Percentiles rank a stretch among this genome's conserved stretches.
Conservation (phyloP, 2,329 filamentous ascomycete genomes). For the Eutypella sp. region DNA sequence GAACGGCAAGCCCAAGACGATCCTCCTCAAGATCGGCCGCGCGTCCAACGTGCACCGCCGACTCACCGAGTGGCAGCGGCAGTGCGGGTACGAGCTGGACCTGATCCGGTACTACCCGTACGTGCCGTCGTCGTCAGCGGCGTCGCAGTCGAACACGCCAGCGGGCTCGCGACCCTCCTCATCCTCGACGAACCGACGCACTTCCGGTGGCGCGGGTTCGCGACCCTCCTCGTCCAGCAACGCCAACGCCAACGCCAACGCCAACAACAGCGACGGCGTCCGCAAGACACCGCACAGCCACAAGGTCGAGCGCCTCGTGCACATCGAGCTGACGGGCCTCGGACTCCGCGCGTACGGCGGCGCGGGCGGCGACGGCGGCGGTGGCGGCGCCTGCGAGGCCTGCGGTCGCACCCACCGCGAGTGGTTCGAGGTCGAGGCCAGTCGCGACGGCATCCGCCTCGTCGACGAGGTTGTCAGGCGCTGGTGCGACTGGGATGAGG, state of each 20-base stretch:
- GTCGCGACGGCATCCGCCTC: conserved; percentile 61
- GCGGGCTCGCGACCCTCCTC: too few relatives aligned
- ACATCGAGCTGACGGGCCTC: conserved; percentile 74
- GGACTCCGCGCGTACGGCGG: conserved; percentile 47
- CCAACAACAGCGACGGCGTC: not conserved
- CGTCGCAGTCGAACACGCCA: conserved; percentile 28
- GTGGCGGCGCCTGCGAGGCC: conserved; percentile 60
- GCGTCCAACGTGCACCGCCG: conserved; percentile 82
- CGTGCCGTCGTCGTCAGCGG: conserved; percentile 35
- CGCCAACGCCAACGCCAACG: too few relatives aligned
- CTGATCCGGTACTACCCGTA: conserved; percentile 92
- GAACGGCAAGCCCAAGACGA: conserved; percentile 45
- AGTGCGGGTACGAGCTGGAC: conserved; percentile 85
- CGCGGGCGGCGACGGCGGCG: conserved; percentile 68
- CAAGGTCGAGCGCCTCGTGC: conserved; percentile 83
- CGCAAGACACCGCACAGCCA: conserved; percentile 80
- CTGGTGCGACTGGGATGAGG: conserved; percentile 83
- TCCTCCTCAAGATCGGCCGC: conserved; percentile 62
- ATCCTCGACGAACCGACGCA: too few relatives aligned
- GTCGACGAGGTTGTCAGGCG: conserved; percentile 66
- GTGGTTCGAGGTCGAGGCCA: conserved; percentile 89
- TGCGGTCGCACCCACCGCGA: conserved; percentile 86
- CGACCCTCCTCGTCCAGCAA: not conserved
- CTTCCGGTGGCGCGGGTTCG: too few relatives aligned
- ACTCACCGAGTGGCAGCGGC: conserved; percentile 87